Conservation (phyloP, 495 filamentous ascomycete species). For the Collariella sp. region DNA sequence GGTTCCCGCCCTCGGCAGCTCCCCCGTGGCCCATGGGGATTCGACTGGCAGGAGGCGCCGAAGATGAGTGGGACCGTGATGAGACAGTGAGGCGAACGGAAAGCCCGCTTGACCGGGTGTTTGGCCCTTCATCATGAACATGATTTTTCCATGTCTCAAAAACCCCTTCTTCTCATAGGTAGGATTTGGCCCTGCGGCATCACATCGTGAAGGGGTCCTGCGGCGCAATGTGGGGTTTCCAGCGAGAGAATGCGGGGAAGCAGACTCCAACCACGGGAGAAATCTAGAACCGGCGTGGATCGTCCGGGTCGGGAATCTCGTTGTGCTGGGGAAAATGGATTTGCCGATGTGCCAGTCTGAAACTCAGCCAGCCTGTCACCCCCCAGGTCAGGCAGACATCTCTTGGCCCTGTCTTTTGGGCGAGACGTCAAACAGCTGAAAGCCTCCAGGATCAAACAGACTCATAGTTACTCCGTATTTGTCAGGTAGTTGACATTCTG, state of each 20-base stretch:
- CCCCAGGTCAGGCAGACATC: no score
- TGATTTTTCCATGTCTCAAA: neutral
- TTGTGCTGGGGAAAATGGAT: constrained; percentile 22
- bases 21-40: constrained; percentile 1
- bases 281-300: constrained; percentile 7
- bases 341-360: constrained; percentile 13
- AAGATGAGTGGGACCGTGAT: neutral
- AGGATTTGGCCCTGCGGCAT: neutral
- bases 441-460: neutral
- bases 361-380: no score
- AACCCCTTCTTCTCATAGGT: neutral
- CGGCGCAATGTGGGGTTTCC: constrained; percentile 13
- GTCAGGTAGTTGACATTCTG: no score
- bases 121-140: no score
- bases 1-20: constrained; percentile 13
- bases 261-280: constrained; percentile 7
- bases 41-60: constrained; percentile 3
- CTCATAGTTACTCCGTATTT: no score
- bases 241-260: constrained; percentile 5
- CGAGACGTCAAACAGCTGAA: neutral
- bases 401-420: no score
- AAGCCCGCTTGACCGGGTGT: neutral
- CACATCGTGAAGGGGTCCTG: neutral
- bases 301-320: neutral
- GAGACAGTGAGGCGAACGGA: neutral